A percentile compares a stretch with the other conserved stretches of the same genome.
These are phyloP conservation scores for Aspergillus wentii DNA, from an alignment of 495 filamentous ascomycete genomes.

Conservation along the genomic window DNA sequence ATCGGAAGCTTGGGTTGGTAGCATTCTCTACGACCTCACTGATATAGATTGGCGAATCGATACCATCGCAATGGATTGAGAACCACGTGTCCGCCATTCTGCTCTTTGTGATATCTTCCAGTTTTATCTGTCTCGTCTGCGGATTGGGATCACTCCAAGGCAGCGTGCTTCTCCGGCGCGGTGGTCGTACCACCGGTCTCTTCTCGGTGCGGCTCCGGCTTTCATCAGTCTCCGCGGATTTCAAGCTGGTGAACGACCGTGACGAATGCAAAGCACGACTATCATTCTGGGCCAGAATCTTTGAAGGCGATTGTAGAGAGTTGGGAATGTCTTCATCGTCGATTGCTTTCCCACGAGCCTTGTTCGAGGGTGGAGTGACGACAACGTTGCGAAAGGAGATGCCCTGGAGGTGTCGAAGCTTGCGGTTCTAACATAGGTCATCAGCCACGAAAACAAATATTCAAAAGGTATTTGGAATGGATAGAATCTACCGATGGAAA, in stretches of 20 bases:
- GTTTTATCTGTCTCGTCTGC: conserved; percentile 62
- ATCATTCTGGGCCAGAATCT: conserved; percentile 59
- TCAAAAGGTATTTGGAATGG: conserved; percentile 8
- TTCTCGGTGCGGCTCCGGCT: conserved; percentile 13
- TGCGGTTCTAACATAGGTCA: conserved; percentile 61
- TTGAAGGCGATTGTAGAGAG: conserved; percentile 62
- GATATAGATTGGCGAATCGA: conserved; percentile 76
- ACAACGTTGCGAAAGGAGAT: conserved; percentile 84
- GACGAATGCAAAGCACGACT: conserved; percentile 58
- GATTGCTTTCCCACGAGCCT: conserved; percentile 65
- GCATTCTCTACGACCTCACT: conserved; percentile 76
- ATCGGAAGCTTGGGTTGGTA: conserved; percentile 86
- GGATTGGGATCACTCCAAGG: conserved; percentile 66
- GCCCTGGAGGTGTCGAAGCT: conserved; percentile 80
- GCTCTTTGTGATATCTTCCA: conserved; percentile 66
- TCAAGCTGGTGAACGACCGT: conserved; percentile 67
- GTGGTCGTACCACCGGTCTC: conserved; percentile 22
- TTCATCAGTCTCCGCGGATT: conserved; percentile 26
- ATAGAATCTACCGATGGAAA: conserved; percentile 37
- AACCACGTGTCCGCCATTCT: conserved; percentile 88
- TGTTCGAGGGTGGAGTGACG: conserved; percentile 43
- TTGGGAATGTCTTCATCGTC: conserved; percentile 78
- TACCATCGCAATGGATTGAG: conserved; percentile 65
- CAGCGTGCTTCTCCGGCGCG: conserved; percentile 62
- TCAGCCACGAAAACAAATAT: conserved; percentile 4